Evolutionary conservation across 2,329 filamentous ascomycete genomes (phyloP).

Genomic region (Orbilia blumenaviensis): DNA sequence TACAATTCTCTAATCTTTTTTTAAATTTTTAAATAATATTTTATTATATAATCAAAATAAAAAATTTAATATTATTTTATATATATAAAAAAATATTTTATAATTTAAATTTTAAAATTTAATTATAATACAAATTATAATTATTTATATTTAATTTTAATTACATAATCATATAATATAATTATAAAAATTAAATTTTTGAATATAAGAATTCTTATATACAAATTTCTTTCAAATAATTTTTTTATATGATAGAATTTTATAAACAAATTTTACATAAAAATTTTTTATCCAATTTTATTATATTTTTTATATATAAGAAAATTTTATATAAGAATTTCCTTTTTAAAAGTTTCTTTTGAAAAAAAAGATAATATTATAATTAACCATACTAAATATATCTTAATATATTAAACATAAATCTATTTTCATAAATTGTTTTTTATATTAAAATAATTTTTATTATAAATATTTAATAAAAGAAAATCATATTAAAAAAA

Average conservation of each 20-base stretch:
- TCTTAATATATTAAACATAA: neutral
- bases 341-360: too few species aligned
- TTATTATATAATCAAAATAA: neutral
- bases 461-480: too few species aligned
- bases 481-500: too few species aligned
- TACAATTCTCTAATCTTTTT: neutral
- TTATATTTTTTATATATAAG: too few species aligned
- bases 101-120: neutral
- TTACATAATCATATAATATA: neutral
- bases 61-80: slow-evolving; percentile 1
- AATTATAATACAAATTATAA: neutral
- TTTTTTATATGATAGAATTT: neutral
- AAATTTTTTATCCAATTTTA: neutral
- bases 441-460: neutral
- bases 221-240: neutral
- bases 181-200: neutral
- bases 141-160: neutral
- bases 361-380: too few species aligned
- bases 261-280: neutral
- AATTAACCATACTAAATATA: neutral
- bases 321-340: too few species aligned
- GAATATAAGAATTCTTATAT: neutral
- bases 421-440: neutral
- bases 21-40: neutral
- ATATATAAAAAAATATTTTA: neutral